Base-by-base conservation (phyloP, 1,139 yeast species). In the Saccharomycopsis crataegensis region DNA sequence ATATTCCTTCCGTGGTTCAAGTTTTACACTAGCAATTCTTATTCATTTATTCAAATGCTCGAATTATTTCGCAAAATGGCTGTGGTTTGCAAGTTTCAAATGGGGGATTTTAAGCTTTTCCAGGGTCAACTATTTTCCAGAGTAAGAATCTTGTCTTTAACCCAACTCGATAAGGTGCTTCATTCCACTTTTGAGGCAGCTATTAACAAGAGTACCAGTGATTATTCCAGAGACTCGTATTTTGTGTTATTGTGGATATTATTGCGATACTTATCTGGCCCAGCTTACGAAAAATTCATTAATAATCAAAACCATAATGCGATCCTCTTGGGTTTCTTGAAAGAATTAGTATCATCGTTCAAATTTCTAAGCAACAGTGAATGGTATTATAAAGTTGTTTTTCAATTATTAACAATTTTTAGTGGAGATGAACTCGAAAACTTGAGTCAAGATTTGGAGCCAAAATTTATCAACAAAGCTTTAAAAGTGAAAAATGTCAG, bases 21-120 rank as follows among this genome's bases (percentile, higher is more conserved):
- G 31, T 33, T 44, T 28, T 33, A 44, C 36, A 44, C 36, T 36
- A 36, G 22, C 11, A 44, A 37, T 9, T 28, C 51, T 4, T 40
- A 43, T 6, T 46, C 43, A 17, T 43, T 48, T 16, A 36, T 52
- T 14, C n/a, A 44, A 22, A 48, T 52, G 14, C 34, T 52, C 6
- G 51, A 44, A 16, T 9, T 7, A 14, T 50, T 41, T 38, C 32
- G 42, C 11, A 46, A 44, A 43, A 8, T 49, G 31, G 11, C 33
- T 37, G 28, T 22, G 2, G 28, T 4, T 4, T 22, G 28, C 28
- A 22, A 22, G 28, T 22, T 22, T 22, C 28, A 22, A 22, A 22
- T 22, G 28, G 28, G 4, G 2, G 28, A 22, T 22, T 22, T 22
- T 4, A 22, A 22, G 4, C 32, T 31, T 16, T 11, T 45, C 12